Conservation (phyloP, 768 basidiomycete species). For the Termitomyces sp. region DNA sequence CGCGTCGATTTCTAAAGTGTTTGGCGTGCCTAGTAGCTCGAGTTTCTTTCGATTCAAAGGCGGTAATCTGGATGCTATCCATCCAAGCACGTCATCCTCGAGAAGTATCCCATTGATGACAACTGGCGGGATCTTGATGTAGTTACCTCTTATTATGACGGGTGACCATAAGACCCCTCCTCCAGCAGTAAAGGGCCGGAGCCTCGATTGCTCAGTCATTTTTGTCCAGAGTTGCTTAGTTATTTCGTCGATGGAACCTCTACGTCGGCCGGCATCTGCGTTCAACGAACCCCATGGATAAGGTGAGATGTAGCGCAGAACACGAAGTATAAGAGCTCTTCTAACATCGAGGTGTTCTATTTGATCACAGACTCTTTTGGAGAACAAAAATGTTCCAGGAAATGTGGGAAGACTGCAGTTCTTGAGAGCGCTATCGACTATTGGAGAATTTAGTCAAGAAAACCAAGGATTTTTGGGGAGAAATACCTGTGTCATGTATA, state of each 20-base stretch:
- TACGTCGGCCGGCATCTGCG: conserved; percentile 59
- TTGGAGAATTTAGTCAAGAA: conserved; percentile 9
- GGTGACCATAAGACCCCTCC: conserved; percentile 67
- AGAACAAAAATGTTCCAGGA: conserved; percentile 48
- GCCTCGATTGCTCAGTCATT: conserved; percentile 23
- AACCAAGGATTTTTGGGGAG: background rate
- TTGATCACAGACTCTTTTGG: conserved; percentile 30
- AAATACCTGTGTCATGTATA: conserved; percentile 46
- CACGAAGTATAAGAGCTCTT: conserved; percentile 45
- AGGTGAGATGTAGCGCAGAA: conserved; percentile 70
- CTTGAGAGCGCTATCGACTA: conserved; percentile 44
- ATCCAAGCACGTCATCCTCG: conserved; percentile 36
- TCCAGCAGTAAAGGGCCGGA: conserved; percentile 50
- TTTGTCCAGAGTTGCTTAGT: conserved; percentile 45
- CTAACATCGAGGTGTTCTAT: conserved; percentile 37
- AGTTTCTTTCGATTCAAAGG: conserved; percentile 36
- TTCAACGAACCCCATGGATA: conserved; percentile 73
- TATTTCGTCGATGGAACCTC: conserved; percentile 45
- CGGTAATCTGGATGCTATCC: conserved; percentile 65
- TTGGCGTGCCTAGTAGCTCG: conserved; percentile 19
- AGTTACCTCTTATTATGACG: conserved; percentile 32
- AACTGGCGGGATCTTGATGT: conserved; percentile 21
- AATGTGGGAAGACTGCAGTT: conserved; percentile 42
- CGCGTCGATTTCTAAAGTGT: conserved; percentile 39
- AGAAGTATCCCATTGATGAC: conserved; percentile 7